Conservation (phyloP, 2,329 filamentous ascomycete genomes). For the Didymella pomorum region DNA sequence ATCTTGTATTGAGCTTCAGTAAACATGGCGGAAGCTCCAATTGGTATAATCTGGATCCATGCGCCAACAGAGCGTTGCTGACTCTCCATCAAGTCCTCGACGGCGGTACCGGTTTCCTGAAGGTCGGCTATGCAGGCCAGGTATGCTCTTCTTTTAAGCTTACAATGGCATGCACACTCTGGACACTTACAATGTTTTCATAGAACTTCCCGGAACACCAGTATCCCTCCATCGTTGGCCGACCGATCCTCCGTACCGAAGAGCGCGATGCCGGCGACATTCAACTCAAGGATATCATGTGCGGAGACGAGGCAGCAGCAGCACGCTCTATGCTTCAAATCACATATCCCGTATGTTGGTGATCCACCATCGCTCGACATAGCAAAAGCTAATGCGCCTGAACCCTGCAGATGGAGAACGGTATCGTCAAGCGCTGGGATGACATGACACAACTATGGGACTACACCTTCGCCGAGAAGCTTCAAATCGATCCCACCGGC, state of each 20-base stretch:
- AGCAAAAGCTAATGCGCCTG: slow-evolving; percentile 40
- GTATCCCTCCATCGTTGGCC: slow-evolving; percentile 97
- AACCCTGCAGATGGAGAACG: slow-evolving; percentile 85
- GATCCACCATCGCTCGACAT: slow-evolving; percentile 21
- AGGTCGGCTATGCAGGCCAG: slow-evolving; percentile 97
- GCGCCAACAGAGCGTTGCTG: slow-evolving; percentile 33
- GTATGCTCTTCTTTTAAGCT: slow-evolving; percentile 54
- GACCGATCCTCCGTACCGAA: slow-evolving; percentile 95
- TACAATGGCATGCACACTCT: background rate
- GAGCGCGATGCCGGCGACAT: slow-evolving; percentile 77
- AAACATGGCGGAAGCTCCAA: slow-evolving; percentile 59
- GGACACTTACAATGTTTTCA: slow-evolving; percentile 17
- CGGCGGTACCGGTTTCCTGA: slow-evolving; percentile 99
- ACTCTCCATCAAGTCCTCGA: slow-evolving; percentile 79
- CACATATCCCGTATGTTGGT: slow-evolving; percentile 78
- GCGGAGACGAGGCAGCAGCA: slow-evolving; percentile 95
- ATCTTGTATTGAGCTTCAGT: slow-evolving; percentile 26
- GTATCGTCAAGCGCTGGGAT: slow-evolving; percentile 99
- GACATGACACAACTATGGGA: slow-evolving; percentile 99
- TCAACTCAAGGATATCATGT: slow-evolving; percentile 98
- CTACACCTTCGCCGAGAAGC: slow-evolving; percentile 97
- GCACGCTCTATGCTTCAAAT: slow-evolving; percentile 98
- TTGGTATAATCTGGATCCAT: slow-evolving; percentile 51
- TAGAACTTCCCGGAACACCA: slow-evolving; percentile 99
- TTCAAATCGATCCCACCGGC: slow-evolving; percentile 86